Evolutionary conservation across 257 asterid genomes (phyloP), one percentile per base, ranked within the genome.

Genomic region (Schizonepeta tenuifolia): DNA sequence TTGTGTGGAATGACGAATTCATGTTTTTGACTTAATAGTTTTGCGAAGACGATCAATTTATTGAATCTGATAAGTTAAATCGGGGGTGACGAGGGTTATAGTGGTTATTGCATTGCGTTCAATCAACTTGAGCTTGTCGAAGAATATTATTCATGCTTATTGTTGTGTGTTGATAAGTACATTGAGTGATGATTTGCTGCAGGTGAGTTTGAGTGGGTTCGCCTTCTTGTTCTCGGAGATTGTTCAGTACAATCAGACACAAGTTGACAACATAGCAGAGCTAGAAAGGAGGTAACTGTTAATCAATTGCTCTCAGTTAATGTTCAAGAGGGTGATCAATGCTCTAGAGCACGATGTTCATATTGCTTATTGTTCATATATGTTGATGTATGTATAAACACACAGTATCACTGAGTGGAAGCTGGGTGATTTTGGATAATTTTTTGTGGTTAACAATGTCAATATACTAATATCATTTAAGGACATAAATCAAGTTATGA

Each of bases 221-320:
- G 98, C 96, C 0, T 90, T 88, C 87, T 80, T 92, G 77, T 92
- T 92, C 65, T 92, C 98, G 9, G 98, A 89, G 91, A 87, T 92
- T 71, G 98, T 90, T 83, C 98, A 92, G 81, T 92, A 92, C 81
- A 92, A 90, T 83, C 98, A 92, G 79, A 90, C 93, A 7, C 96
- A 92, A 79, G 98, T 90, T 14, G 96, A 90, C 78, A 90, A 90
- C 79, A 90, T 90, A 36, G 86, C 93, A 1, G 97, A 90, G 79
- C 75, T 90, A 72, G 96, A 89, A 65, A 69, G 93, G 72, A 89
- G 93, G 96, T 89, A 80, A 79, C 43, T 40, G 4, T 53, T 14
- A 3, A 21, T 63, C 53, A 40, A 11, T 17, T 63, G 40, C 5
- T 18, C 21, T 63, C 68, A 11, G 18, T 40, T 62, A 38, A 18